Evolutionary conservation across 345 rosid genomes (phyloP), one percentile per base, ranked within the genome.

Genomic region (Crucihimalaya himalaica): DNA sequence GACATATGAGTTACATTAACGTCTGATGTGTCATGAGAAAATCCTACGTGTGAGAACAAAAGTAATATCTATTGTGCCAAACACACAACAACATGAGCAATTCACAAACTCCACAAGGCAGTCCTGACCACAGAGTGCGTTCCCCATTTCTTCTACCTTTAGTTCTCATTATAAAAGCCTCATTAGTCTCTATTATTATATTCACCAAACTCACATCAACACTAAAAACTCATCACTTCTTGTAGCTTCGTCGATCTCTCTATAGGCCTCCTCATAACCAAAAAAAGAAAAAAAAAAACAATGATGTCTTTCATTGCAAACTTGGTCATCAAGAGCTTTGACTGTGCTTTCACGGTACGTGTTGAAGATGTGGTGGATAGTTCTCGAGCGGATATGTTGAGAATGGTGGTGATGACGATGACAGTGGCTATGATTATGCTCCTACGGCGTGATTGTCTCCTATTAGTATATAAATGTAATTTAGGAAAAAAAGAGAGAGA

Each of bases 361-460:
- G 78, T 31, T 51, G 73, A 66, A 59, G 54, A 51, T 67, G 40
- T 58, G 56, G 74, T 51, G 63, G 64, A 45, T 15, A 42, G 13
- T 37, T 61, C 29, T 62, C 35, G 13, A 54, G 59, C 0, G 4
- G 53, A 7, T 14, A 63, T 76, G 34, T 15, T 13, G 79, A 76
- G 40, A 69, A 76, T 63, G 75, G 59, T 32, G 75, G 75, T 18
- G 79, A 63, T 35, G 79, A 76, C 5, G 79, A 76, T 25, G 74
- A 75, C 1, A 6, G 53, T 63, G 64, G 58, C 53, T 69, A 45
- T 4, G 79, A 69, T 63, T 76, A 76, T 63, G 79, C 75, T 53
- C 79, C 75, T 2, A 75, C 75, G 29, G 79, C 79, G 11, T 76
- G 64, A 76, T 54, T 19, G 28, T 51, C 35, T 59, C 28, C 37